phyloP scores from a whole-genome alignment of 352 stramenopile species.

The Phytophthora fragariae region DNA sequence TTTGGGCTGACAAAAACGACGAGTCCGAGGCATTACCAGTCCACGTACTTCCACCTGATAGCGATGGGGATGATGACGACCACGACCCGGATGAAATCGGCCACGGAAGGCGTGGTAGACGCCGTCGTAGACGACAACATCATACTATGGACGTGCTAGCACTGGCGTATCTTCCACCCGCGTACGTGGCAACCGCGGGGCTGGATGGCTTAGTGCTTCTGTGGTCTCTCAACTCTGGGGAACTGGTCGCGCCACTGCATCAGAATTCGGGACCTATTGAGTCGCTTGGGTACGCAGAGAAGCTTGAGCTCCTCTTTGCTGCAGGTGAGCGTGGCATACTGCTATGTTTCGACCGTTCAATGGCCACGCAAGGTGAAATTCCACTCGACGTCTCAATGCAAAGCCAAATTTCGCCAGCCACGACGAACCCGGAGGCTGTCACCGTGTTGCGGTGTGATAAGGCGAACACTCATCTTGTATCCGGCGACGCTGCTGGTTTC shows the following conservation, averaged over 20 bases:
- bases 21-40: conserved; percentile 72
- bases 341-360: conserved; percentile 74
- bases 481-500: conserved; percentile 59
- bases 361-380: conserved; percentile 61
- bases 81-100: conserved; percentile 27
- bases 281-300: conserved; percentile 70
- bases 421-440: conserved; percentile 51
- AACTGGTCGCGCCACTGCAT: conserved; percentile 68
- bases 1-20: conserved; percentile 88
- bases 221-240: conserved; percentile 83
- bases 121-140: conserved; percentile 32
- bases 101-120: conserved; percentile 33
- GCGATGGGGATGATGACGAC: conserved; percentile 32
- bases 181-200: conserved; percentile 72
- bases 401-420: not conserved
- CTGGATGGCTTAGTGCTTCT: conserved; percentile 79
- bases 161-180: conserved; percentile 73
- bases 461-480: conserved; percentile 65
- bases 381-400: conserved; percentile 39
- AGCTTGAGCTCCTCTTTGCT: conserved; percentile 77
- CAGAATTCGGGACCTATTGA: conserved; percentile 74
- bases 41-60: conserved; percentile 56
- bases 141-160: conserved; percentile 79
- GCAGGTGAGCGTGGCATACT: conserved; percentile 69
- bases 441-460: conserved; percentile 66